Base-by-base conservation (phyloP, 2,329 filamentous ascomycete species). In the Pseudocercospora vitis region DNA sequence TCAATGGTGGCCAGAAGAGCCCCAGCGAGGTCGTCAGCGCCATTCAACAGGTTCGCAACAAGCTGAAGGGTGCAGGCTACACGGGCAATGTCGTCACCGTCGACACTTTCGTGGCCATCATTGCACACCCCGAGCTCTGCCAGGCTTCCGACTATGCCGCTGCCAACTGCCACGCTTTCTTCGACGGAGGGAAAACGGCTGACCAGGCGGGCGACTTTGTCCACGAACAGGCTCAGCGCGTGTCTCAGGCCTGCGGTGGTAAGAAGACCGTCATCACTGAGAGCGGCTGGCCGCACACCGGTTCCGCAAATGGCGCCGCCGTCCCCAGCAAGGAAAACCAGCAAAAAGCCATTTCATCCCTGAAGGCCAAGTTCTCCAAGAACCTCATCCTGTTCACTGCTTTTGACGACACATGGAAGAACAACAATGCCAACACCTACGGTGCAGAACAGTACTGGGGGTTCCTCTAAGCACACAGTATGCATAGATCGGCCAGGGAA, bases 101-200 rank as follows among this genome's bases (percentile, higher is more conserved):
- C 42, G 91, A 96, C 68, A 92, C 88, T 0, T 88, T 89, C 64
- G 78, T 81, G 18, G 84, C 86, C 4, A 78, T 84, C n/a, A 74
- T 85, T 44, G 72, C 76, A 47, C 80, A 94, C 67, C 86, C 92
- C 63, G 85, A 86, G 0, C 78, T 96, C 44, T 95, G 90, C 73
- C 70, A 83, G 21, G 78, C 76, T 40, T 88, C 87, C 1, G 89
- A 95, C 66, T 89, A 88, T 73, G 89, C 86, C 65, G 87, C 89
- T 12, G 81, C 87, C 68, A 95, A 96, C 72, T 82, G 84, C 61
- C 90, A 95, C 71, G 82, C 89, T 9, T 95, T 91, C 79, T 95
- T 94, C 70, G 87, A 95, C 63, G 71, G 77, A 3, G 81, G 80
- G 42, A 80, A 81, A 21, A 69, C 71, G 1, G 81, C 89, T 1